Evolutionary conservation across 1,284 basidiomycete genomes (phyloP), one percentile per base, ranked within the genome.

Genomic region (Rhizopogon hawkerae): DNA sequence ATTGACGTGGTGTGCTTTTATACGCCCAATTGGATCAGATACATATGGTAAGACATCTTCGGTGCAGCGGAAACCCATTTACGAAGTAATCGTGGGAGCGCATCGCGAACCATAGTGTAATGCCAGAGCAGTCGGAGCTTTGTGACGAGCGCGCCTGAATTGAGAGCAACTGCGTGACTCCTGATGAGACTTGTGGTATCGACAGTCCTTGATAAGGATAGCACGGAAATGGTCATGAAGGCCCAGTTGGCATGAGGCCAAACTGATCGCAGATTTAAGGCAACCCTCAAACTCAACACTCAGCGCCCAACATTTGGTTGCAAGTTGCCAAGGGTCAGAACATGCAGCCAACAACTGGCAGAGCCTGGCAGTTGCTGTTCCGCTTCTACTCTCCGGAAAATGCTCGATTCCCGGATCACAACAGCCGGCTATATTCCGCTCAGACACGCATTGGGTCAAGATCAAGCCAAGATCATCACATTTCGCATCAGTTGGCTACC

Each of bases 21-120:
- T 63, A 66, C 39, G 53, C 42, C 16, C 11, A 11, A 41, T 18
- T 18, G 29, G 50, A 50, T 49, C 50, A 38, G 48, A 37, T 46
- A 5, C 43, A 64, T 67, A 64, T 61, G 52, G 61, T 66, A 67
- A 67, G 61, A 49, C 24, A 47, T 10, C 55, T 62, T 65, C 60
- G 61, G 65, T 50, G 58, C 37, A 50, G 65, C 58, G 63, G 56
- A 59, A 64, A 55, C 53, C 53, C 54, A 35, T 47, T 44, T 50
- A 61, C 58, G 59, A 66, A 55, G 62, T 64, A 52, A 68, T 64
- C 66, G 62, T 67, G 66, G 62, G 65, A 64, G 61, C 7, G 11
- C 11, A 42, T 42, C 10, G 33, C 46, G 26, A 35, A 39, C 37
- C 50, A 50, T 54, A 51, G 42, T 39, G 34, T 52, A 26, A 33